Evolutionary conservation across 345 rosid genomes (phyloP).

Genomic region (Excoecaria cochinchinensis): DNA sequence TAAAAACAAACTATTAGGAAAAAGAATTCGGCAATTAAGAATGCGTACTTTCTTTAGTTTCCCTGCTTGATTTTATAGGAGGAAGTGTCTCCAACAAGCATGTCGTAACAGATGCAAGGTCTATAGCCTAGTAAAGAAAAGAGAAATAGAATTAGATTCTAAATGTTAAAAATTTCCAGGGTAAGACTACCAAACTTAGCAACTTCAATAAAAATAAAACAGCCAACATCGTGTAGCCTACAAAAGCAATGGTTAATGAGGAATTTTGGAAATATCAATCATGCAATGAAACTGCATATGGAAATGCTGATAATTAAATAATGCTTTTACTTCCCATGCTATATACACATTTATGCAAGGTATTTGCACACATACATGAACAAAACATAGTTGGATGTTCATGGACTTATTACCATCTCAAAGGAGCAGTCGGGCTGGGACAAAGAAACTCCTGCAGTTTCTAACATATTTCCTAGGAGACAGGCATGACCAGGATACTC

Average conservation of each 20-base stretch:
- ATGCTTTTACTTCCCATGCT: neutral
- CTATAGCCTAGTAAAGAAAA: slow-evolving; percentile 56
- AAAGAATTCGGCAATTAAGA: neutral
- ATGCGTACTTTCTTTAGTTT: slow-evolving; percentile 57
- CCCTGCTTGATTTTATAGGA: slow-evolving; percentile 52
- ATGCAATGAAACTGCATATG: neutral
- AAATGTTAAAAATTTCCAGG: neutral
- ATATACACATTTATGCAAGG: neutral
- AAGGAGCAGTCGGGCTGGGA: slow-evolving; percentile 77
- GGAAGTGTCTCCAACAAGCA: slow-evolving; percentile 80
- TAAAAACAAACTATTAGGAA: neutral
- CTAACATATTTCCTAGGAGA: slow-evolving; percentile 85
- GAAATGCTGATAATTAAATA: neutral
- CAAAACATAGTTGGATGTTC: neutral
- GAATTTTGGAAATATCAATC: neutral
- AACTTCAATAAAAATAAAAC: neutral
- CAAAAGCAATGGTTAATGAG: neutral
- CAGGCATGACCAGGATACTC: slow-evolving; percentile 82
- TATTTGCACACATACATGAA: neutral
- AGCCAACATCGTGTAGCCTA: neutral
- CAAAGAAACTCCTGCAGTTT: slow-evolving; percentile 73
- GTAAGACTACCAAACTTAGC: neutral
- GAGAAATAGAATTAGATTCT: slow-evolving; percentile 18
- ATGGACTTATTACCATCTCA: slow-evolving; percentile 57
- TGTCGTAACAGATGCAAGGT: slow-evolving; percentile 74